Evolutionary conservation across 345 rosid species (phyloP).

Genomic region (Cardamine chenopodiifolia): DNA sequence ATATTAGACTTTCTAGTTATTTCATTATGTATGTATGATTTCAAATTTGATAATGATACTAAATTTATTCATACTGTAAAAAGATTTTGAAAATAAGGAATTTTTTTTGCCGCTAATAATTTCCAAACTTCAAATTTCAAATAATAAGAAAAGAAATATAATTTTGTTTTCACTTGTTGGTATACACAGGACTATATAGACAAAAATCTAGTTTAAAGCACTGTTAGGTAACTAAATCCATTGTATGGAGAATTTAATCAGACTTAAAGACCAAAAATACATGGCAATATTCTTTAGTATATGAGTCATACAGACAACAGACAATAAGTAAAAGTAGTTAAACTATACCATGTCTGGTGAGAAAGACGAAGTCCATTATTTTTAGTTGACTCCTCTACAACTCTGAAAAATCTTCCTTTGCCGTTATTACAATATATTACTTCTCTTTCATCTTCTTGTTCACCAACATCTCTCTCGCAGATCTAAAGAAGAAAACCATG

Average conservation of each 20-base stretch:
- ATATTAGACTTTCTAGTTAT: neutral
- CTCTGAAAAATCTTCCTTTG: slow-evolving; percentile 32
- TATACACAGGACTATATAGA: neutral
- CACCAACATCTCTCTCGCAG: slow-evolving; percentile 26
- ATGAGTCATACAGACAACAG: slow-evolving; percentile 31
- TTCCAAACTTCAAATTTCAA: neutral
- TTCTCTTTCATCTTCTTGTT: slow-evolving; percentile 5
- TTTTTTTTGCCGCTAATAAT: neutral
- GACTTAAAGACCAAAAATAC: neutral
- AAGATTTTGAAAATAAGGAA: neutral
- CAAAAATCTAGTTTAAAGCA: neutral
- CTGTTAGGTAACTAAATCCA: neutral
- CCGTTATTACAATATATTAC: slow-evolving; percentile 26
- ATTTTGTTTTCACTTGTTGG: neutral
- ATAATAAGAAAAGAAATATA: neutral
- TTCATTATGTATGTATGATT: neutral
- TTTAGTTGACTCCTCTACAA: slow-evolving; percentile 33
- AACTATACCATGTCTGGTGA: slow-evolving; percentile 28
- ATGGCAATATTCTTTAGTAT: neutral
- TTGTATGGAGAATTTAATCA: neutral
- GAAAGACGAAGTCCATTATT: slow-evolving; percentile 17
- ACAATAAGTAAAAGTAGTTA: slow-evolving; percentile 23
- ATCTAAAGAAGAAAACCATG: slow-evolving; percentile 33
- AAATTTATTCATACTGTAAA: neutral
- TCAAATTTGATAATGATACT: neutral